A percentile compares a stretch with the other conserved stretches of the same genome.
Evolutionary conservation across 352 stramenopile species (phyloP).

Genomic region (Nothophytophthora sp.): DNA sequence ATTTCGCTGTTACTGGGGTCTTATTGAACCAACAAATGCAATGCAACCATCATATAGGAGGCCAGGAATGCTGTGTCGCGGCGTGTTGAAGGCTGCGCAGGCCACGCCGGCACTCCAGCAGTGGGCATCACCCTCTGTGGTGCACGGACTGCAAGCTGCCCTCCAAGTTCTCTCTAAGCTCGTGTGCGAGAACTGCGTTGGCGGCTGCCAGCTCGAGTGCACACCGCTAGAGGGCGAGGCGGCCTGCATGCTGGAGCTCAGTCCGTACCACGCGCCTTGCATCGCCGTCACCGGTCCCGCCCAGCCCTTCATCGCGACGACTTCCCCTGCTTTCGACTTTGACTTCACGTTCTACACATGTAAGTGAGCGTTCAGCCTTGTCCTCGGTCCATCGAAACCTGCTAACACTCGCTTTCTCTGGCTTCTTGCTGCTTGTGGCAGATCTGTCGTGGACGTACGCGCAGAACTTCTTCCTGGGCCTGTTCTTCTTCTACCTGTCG

Average conservation of each 20-base stretch:
- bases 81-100: constrained; percentile 44
- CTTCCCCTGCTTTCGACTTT: constrained; percentile 47
- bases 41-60: constrained; percentile 28
- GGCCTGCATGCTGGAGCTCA: constrained; percentile 61
- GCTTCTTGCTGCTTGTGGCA: constrained; percentile 16
- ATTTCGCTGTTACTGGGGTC: constrained; percentile 1
- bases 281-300: constrained; percentile 59
- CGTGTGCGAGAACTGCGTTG: constrained; percentile 75
- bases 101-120: constrained; percentile 39
- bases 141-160: constrained; percentile 41
- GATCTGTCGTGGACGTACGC: constrained; percentile 70
- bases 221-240: constrained; percentile 24
- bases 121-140: constrained; percentile 36
- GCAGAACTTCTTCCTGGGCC: constrained; percentile 75
- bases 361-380: constrained; percentile 23
- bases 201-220: constrained; percentile 64
- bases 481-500: constrained; percentile 73
- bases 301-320: constrained; percentile 58
- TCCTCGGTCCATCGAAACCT: neutral
- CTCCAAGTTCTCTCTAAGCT: constrained; percentile 50
- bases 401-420: constrained; percentile 1
- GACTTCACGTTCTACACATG: constrained; percentile 69
- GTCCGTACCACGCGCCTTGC: constrained; percentile 79
- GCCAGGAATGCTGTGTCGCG: constrained; percentile 55
- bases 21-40: neutral